Conservation (phyloP, 1,284 basidiomycete species). For the Cryptococcus sp. region DNA sequence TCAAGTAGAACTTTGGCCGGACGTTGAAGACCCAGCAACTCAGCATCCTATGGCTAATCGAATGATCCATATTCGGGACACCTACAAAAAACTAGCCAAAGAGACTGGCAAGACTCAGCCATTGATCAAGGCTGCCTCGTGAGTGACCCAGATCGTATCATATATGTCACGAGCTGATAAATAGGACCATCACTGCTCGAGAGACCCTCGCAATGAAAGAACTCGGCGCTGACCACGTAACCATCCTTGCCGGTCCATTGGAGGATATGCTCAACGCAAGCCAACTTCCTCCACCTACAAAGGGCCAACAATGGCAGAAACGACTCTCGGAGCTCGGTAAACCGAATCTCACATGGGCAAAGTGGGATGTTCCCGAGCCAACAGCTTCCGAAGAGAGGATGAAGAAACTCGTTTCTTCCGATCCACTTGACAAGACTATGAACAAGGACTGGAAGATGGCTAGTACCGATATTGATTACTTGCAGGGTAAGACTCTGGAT, state of each 20-base stretch:
- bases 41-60: conserved; percentile 29
- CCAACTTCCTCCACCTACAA: conserved; percentile 14
- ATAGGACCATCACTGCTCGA: conserved; percentile 19
- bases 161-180: not conserved
- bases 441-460: conserved; percentile 21
- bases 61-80: conserved; percentile 30
- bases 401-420: conserved; percentile 15
- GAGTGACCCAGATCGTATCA: conserved; percentile 9
- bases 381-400: conserved; percentile 12
- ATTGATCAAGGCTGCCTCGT: conserved; percentile 35
- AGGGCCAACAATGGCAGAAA: conserved; percentile 18
- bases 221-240: conserved; percentile 24
- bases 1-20: conserved; percentile 19
- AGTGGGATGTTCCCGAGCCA: conserved; percentile 14
- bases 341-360: conserved; percentile 15
- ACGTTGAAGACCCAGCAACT: conserved; percentile 23
- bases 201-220: conserved; percentile 22
- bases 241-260: conserved; percentile 16
- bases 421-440: conserved; percentile 18
- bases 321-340: conserved; percentile 13
- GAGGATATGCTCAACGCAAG: conserved; percentile 14
- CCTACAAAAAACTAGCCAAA: conserved; percentile 23
- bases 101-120: conserved; percentile 25
- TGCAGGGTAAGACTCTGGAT: conserved; percentile 24
- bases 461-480: conserved; percentile 21